These are phyloP conservation scores for Keqinozyma sinolaborantium DNA, from an alignment of 1,139 yeast genomes.

Conservation along the genomic window DNA sequence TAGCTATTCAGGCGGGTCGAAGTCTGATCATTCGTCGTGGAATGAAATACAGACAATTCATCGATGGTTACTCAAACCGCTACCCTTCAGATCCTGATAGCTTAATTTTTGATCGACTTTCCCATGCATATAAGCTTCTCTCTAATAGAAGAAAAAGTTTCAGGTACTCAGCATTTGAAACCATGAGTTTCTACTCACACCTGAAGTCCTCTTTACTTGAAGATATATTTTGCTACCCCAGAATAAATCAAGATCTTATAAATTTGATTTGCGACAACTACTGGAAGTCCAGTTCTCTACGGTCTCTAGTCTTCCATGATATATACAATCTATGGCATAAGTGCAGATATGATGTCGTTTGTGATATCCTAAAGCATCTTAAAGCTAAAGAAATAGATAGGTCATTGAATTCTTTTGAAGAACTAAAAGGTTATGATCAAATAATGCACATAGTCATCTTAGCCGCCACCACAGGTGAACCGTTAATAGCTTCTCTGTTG, in stretches of 20 bases:
- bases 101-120: slow-evolving; percentile 11
- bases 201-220: slow-evolving; percentile 11
- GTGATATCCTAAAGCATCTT: slow-evolving; percentile 3
- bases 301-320: slow-evolving; percentile 18
- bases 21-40: slow-evolving; percentile 1
- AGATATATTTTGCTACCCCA: slow-evolving; percentile 18
- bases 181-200: slow-evolving; percentile 13
- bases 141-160: slow-evolving; percentile 8
- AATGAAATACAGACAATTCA: background rate
- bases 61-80: too few species aligned
- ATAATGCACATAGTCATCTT: slow-evolving; percentile 9
- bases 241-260: slow-evolving; percentile 15
- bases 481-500: slow-evolving; percentile 19
- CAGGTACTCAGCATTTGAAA: slow-evolving; percentile 12
- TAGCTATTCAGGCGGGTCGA: too few species aligned
- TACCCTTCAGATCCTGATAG: too few species aligned
- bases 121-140: slow-evolving; percentile 13
- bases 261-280: slow-evolving; percentile 12
- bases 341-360: slow-evolving; percentile 7
- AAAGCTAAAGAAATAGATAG: background rate
- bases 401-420: background rate
- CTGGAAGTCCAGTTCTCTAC: slow-evolving; percentile 16
- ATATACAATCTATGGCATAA: slow-evolving; percentile 9
- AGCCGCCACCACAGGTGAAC: slow-evolving; percentile 19
- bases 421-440: slow-evolving; percentile 1